Conservation (phyloP, 2,329 filamentous ascomycete species). For the Colletotrichum sp. region DNA sequence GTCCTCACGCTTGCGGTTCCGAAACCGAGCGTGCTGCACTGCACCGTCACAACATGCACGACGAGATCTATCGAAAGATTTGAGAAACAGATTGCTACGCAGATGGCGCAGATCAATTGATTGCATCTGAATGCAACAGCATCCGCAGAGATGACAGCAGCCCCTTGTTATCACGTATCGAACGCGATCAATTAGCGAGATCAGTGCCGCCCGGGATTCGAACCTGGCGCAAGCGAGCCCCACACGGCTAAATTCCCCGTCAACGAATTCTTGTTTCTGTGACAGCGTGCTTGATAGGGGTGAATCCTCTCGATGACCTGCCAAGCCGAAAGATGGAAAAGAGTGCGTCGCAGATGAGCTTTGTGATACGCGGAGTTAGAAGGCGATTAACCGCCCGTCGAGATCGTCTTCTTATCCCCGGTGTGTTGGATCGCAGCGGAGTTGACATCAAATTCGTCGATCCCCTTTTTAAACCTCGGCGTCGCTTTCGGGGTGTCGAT, state of each 20-base stretch:
- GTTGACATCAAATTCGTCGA: neutral
- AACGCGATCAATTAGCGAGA: neutral
- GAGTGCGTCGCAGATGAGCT: neutral
- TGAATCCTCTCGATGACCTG: neutral
- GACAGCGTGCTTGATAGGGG: neutral
- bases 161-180: neutral
- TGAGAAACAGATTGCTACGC: neutral
- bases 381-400: neutral
- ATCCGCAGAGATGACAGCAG: neutral
- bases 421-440: neutral
- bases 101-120: neutral
- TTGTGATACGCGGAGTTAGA: neutral
- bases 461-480: neutral
- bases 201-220: neutral
- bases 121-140: neutral
- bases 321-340: neutral
- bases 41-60: neutral
- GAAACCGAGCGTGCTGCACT: neutral
- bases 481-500: neutral
- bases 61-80: neutral
- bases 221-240: neutral
- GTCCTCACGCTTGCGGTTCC: neutral
- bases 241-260: neutral
- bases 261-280: neutral
- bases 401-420: neutral